Percentiles rank a stretch among this genome's conserved stretches.
These are phyloP conservation scores for Calocybe gangraenosa DNA, from an alignment of 768 basidiomycete species.

Conservation along the genomic window DNA sequence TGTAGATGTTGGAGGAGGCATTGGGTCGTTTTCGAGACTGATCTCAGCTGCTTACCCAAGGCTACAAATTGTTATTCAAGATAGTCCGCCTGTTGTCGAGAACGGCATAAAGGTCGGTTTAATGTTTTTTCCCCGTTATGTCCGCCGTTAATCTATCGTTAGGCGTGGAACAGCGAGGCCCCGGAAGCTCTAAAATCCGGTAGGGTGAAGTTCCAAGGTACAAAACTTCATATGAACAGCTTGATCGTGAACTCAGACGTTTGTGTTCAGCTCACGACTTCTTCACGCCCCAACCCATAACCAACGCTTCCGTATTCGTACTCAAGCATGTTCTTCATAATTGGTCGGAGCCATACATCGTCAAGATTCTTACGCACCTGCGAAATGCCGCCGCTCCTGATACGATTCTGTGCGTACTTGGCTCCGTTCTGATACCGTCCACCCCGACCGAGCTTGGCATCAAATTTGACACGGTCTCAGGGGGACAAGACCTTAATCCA, in stretches of 20 bases:
- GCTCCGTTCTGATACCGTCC: conserved; percentile 27
- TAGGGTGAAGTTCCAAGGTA: not conserved
- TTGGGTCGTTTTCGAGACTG: conserved; percentile 21
- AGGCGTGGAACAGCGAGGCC: conserved; percentile 6
- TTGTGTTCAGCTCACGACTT: conserved; percentile 27
- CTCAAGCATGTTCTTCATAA: conserved; percentile 34
- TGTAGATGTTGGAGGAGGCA: conserved; percentile 28
- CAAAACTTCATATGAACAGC: not conserved
- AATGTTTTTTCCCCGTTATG: not conserved
- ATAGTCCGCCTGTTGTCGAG: conserved; percentile 15
- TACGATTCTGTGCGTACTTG: conserved; percentile 34
- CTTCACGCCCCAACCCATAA: conserved; percentile 30
- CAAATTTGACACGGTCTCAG: not conserved
- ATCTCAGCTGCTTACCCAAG: conserved; percentile 16
- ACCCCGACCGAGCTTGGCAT: not conserved
- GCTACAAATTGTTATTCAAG: conserved; percentile 23
- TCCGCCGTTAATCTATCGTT: not conserved
- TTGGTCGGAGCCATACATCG: conserved; percentile 29
- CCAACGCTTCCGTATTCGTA: conserved; percentile 32
- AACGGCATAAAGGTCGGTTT: conserved; percentile 10
- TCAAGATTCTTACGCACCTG: conserved; percentile 28
- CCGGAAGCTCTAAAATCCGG: conserved; percentile 4
- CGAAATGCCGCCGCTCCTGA: conserved; percentile 25
- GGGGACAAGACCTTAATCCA: conserved; percentile 2
- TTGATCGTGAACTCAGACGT: not conserved